Evolutionary conservation across 1,284 basidiomycete genomes (phyloP).

Genomic region (Trichosporon faecale): DNA sequence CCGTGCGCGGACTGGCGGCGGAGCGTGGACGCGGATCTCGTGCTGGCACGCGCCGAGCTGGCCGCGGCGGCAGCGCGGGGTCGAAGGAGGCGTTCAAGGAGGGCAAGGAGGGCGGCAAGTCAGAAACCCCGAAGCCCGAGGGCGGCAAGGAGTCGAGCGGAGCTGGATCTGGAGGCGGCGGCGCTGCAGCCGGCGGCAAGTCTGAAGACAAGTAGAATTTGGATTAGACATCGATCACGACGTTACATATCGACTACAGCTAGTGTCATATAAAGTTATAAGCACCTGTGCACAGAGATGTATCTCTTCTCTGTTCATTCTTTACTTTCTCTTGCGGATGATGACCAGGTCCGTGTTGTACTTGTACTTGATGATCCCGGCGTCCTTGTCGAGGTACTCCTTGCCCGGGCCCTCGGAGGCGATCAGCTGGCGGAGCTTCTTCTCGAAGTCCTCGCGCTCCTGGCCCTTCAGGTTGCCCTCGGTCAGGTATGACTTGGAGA

Average conservation of each 20-base stretch:
- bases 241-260: slow-evolving; percentile 4
- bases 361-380: slow-evolving; percentile 38
- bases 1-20: slow-evolving; percentile 26
- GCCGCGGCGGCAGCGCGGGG: slow-evolving; percentile 29
- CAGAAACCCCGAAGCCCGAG: slow-evolving; percentile 14
- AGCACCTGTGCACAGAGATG: slow-evolving; percentile 2
- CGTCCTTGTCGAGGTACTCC: slow-evolving; percentile 45
- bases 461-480: slow-evolving; percentile 37
- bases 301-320: background rate
- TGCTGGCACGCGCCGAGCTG: slow-evolving; percentile 55
- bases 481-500: slow-evolving; percentile 49
- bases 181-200: slow-evolving; percentile 10
- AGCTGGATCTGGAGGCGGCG: slow-evolving; percentile 12
- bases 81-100: slow-evolving; percentile 22
- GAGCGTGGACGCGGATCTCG: slow-evolving; percentile 50
- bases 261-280: slow-evolving; percentile 14
- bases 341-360: slow-evolving; percentile 43
- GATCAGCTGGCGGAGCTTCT: slow-evolving; percentile 31
- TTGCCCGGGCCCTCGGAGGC: slow-evolving; percentile 26
- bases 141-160: background rate
- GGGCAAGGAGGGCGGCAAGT: slow-evolving; percentile 16
- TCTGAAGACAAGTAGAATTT: slow-evolving; percentile 11
- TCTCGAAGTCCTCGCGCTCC: slow-evolving; percentile 29
- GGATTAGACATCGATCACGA: slow-evolving; percentile 12
- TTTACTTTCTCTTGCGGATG: slow-evolving; percentile 28